Evolutionary conservation across 2,329 filamentous ascomycete genomes (phyloP).

Genomic region (Penicillium hesseltinei): DNA sequence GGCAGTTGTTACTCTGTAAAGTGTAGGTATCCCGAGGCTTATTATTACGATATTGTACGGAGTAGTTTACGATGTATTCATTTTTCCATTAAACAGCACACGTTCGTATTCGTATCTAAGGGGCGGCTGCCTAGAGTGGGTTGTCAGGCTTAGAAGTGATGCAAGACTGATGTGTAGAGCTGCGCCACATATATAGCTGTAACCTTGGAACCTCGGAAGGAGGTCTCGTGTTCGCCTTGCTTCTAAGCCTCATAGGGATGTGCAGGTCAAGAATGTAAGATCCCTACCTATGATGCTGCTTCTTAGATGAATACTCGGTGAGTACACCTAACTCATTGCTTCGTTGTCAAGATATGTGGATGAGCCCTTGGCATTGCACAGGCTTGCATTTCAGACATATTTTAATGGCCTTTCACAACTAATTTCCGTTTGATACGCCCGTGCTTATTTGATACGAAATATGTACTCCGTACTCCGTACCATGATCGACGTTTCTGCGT

Average conservation of each 20-base stretch:
- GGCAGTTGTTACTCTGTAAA: not conserved
- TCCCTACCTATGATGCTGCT: not conserved
- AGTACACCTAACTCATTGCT: not conserved
- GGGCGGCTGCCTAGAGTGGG: constrained; percentile 5
- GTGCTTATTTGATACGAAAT: constrained; percentile 1
- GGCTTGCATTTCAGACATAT: not conserved
- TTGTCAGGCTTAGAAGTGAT: not conserved
- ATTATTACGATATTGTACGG: not conserved
- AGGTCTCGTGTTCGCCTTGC: not conserved
- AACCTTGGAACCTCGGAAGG: not conserved
- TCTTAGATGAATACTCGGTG: not conserved
- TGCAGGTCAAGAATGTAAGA: not conserved
- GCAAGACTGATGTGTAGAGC: constrained; percentile 6
- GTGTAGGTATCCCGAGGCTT: not conserved
- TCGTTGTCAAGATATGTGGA: not conserved
- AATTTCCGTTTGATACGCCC: not conserved
- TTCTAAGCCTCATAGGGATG: not conserved
- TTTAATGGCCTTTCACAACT: not conserved
- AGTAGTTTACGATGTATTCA: not conserved
- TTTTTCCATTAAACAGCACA: not conserved
- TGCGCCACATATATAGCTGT: constrained; percentile 7
- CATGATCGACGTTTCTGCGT: constrained; percentile 8
- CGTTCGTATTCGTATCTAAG: constrained; percentile 6
- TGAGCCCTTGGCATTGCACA: not conserved
- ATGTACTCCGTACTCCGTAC: not conserved